Evolutionary conservation across 2,329 filamentous ascomycete species (phyloP).

Genomic region (Monosporascus sp.): DNA sequence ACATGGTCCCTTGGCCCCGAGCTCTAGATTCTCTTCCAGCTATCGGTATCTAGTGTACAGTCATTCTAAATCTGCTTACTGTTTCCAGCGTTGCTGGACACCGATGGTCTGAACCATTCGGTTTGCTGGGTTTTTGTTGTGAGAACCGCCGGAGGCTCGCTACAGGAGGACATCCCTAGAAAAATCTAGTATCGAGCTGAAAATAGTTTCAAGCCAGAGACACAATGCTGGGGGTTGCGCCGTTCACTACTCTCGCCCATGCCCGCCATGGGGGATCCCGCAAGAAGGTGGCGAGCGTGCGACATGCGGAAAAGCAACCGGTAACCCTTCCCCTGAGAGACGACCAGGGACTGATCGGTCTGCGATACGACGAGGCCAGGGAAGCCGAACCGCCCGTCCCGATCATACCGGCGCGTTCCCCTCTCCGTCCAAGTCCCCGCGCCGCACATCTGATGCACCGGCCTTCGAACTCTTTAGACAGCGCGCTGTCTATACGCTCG

Average conservation of each 20-base stretch:
- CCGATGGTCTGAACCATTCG: not conserved
- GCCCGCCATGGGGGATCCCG: slow-evolving; percentile 9
- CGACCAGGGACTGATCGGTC: slow-evolving; percentile 44
- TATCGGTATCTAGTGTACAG: not conserved
- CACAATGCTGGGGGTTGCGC: slow-evolving; percentile 13
- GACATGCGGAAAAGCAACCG: slow-evolving; percentile 34
- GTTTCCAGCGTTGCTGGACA: not conserved
- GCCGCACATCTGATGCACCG: slow-evolving; percentile 14
- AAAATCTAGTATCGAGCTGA: not conserved
- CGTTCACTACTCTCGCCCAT: not conserved
- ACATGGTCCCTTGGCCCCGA: no score
- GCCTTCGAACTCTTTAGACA: slow-evolving; percentile 7
- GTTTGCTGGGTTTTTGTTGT: not conserved
- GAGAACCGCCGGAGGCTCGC: not conserved
- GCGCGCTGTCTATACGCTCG: slow-evolving; percentile 4
- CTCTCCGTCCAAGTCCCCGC: slow-evolving; percentile 25
- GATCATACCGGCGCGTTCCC: slow-evolving; percentile 38
- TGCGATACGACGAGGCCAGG: slow-evolving; percentile 57
- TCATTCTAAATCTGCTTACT: not conserved
- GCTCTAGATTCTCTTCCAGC: no score
- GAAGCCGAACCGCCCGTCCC: slow-evolving; percentile 54
- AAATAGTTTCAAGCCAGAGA: not conserved
- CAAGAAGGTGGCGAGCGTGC: slow-evolving; percentile 33
- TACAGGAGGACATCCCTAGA: not conserved
- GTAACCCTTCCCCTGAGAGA: slow-evolving; percentile 37